Conservation (phyloP, 73 alveolate genomes). For the Uronychia binucleata region DNA sequence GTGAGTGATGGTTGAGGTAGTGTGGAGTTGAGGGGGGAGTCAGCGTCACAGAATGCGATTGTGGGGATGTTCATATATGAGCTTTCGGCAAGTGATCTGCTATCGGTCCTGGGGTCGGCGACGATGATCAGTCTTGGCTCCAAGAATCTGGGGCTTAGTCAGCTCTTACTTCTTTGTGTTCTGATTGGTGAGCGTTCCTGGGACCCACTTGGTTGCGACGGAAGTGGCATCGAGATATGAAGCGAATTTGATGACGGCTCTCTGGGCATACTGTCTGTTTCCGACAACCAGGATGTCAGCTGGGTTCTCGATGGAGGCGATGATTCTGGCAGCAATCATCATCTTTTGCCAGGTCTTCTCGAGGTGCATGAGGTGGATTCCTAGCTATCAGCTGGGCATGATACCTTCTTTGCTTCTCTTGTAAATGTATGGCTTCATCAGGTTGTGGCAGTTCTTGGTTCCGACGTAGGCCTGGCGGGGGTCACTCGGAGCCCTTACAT, state of each 20-base stretch:
- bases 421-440: slow-evolving; percentile 80
- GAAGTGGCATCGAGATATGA: slow-evolving; percentile 87
- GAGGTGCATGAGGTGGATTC: slow-evolving; percentile 70
- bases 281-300: slow-evolving; percentile 84
- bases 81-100: slow-evolving; percentile 89
- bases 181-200: slow-evolving; percentile 92
- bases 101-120: slow-evolving; percentile 95
- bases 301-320: slow-evolving; percentile 88
- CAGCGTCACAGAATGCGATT: slow-evolving; percentile 93
- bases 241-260: slow-evolving; percentile 98
- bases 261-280: slow-evolving; percentile 89
- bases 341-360: slow-evolving; percentile 89
- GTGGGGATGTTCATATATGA: slow-evolving; percentile 95
- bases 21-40: slow-evolving; percentile 84
- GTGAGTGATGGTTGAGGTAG: too few species aligned
- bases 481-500: slow-evolving; percentile 1
- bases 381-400: neutral
- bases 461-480: slow-evolving; percentile 72
- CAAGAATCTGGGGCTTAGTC: slow-evolving; percentile 71
- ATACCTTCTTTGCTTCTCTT: slow-evolving; percentile 69
- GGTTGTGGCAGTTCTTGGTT: slow-evolving; percentile 72
- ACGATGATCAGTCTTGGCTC: slow-evolving; percentile 97
- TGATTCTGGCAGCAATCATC: slow-evolving; percentile 88
- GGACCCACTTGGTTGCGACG: slow-evolving; percentile 97
- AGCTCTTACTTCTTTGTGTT: slow-evolving; percentile 65